Base-by-base conservation (phyloP, 768 basidiomycete species). In the Termitomyces sp. region DNA sequence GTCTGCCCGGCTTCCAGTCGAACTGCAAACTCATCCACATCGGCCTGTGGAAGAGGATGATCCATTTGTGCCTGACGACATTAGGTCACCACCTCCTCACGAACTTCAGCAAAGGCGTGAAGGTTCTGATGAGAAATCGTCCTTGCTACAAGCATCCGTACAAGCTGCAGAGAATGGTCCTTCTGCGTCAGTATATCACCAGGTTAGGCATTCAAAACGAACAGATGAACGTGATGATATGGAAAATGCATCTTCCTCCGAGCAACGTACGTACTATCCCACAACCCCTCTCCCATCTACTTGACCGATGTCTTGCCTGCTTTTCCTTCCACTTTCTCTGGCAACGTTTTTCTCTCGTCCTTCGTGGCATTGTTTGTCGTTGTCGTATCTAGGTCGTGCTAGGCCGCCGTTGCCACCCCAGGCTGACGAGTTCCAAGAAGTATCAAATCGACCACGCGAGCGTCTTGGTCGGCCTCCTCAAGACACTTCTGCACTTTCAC, bases 351-450 rank as follows among this genome's bases (percentile, higher is more conserved):
- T 48, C 33, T 34, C 28, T 28, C 26, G 24, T 55, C 58, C 39
- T 55, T 28, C 37, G n/a, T 36, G 34, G 22, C 36, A 41, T 24
- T 50, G 28, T 44, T 60, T 49, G 39, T 41, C 36, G 51, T 51
- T n/a, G 24, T 49, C 55, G 26, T 56, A 50, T 60, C 51, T 66
- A 77, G 73, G 70, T 67, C 77, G 72, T 16, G 75, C 69, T 60
- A 71, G 81, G 53, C 64, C 60, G 1, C 81, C 80, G 0, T 68
- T 82, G 12, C 79, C 79, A 2, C 75, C 80, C 12, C 81, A 82
- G 65, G 61, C 64, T 5, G 64, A 68, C 20, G 71, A 72, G 7
- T 81, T 77, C 57, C 71, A 68, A 16, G 71, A 72, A 51, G 61
- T 61, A 28, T 44, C 58, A 2, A 55, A 33, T 47, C 57, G 49